These are phyloP conservation scores for Malus hybrid DNA, from an alignment of 331 rosid genomes.

Conservation along the genomic window DNA sequence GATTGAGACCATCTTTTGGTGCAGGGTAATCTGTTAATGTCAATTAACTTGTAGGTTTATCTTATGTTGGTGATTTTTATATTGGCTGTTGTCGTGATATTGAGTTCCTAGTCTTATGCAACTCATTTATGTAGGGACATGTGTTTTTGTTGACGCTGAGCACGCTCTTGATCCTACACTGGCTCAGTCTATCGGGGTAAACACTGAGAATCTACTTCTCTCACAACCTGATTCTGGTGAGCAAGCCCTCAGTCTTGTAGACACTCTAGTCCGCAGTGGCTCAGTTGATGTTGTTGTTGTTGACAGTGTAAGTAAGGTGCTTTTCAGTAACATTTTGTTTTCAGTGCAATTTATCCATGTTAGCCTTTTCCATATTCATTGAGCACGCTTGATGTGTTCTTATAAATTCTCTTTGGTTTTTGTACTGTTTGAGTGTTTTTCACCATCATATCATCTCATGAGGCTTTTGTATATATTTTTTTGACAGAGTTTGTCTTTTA, in stretches of 20 bases:
- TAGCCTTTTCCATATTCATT: background rate
- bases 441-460: background rate
- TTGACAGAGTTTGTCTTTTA: background rate
- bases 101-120: conserved; percentile 20
- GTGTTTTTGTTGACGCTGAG: conserved; percentile 87
- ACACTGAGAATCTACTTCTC: conserved; percentile 50
- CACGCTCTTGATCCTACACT: conserved; percentile 86
- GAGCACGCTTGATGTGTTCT: background rate
- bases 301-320: conserved; percentile 71
- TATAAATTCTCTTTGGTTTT: background rate
- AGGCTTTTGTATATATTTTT: background rate
- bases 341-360: background rate
- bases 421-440: background rate
- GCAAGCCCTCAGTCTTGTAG: conserved; percentile 84
- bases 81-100: background rate
- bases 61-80: background rate
- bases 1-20: background rate
- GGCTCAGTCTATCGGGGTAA: conserved; percentile 80
- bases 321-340: background rate
- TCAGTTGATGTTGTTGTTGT: conserved; percentile 93
- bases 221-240: conserved; percentile 93
- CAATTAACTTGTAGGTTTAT: background rate
- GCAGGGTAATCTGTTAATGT: background rate
- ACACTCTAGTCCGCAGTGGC: conserved; percentile 78
- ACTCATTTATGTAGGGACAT: conserved; percentile 18